Evolutionary conservation across 768 basidiomycete genomes (phyloP), one percentile per base, ranked within the genome.

Genomic region (Serpula lacrymans): DNA sequence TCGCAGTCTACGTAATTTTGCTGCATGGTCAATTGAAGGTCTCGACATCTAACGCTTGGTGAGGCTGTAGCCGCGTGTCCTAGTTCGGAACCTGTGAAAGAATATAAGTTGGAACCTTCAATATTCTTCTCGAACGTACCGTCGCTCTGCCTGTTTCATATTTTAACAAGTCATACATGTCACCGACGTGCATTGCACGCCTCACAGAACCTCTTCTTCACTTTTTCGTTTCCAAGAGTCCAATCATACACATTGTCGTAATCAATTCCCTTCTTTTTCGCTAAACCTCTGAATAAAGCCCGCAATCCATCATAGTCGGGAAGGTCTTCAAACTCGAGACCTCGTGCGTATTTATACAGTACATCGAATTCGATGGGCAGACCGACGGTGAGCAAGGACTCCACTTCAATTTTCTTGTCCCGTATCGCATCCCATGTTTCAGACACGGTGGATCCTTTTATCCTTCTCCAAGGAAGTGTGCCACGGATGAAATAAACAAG

Each of bases 241-340:
- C 65, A 61, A 49, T 65, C 68, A 41, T 60, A 67, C 13, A 63
- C 63, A 10, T 66, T 72, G 51, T 80, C 42, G 37, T 63, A 63
- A 40, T 70, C 68, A 6, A 80, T 63, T 1, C 73, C 77, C n/a
- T 73, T 60, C 7, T 75, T 69, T 43, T 66, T 69, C 1, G 75
- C 81, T 9, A 84, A 55, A 3, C 72, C 75, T 12, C 74, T 71
- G 60, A 92, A 88, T 32, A 90, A 73, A 32, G 74, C 76, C 30
- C 89, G 74, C 17, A 92, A 68, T 20, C 89, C 89, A 31, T 81
- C 83, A 52, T 93, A 94, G 62, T 94, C 91, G 8, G 90, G 91
- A 28, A 88, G 71, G 66, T 93, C 90, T 53, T 88, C 88, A 51
- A 92, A 93, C 48, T 84, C 84, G 25, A 94, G 78, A 2, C 80